These are phyloP conservation scores for Candolleomyces efflorescens DNA, from an alignment of 768 basidiomycete species.

Conservation along the genomic window DNA sequence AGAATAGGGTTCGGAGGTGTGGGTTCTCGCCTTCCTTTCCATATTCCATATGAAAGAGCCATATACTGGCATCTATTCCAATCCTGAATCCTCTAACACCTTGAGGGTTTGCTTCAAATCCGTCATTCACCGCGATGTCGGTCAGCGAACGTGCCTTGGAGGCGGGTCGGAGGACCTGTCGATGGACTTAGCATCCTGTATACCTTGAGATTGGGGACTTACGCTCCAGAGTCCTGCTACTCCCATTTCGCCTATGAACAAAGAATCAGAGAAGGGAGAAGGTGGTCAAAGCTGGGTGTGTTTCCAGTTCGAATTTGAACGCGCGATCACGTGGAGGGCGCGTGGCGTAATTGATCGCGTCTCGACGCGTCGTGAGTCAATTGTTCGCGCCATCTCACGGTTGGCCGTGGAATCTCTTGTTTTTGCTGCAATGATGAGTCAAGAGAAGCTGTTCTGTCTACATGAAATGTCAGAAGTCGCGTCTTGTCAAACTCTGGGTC, in stretches of 20 bases:
- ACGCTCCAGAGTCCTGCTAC: slow-evolving; percentile 51
- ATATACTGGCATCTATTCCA: slow-evolving; percentile 86
- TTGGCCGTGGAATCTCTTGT: too few relatives aligned
- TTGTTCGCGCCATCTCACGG: too few relatives aligned
- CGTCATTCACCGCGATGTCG: slow-evolving; percentile 68
- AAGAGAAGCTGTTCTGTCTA: too few relatives aligned
- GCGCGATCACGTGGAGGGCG: neutral
- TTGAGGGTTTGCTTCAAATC: slow-evolving; percentile 63
- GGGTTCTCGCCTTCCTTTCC: slow-evolving; percentile 84
- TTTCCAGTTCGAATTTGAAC: neutral
- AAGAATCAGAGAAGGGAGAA: neutral
- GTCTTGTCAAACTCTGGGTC: too few relatives aligned
- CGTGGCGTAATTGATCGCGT: neutral
- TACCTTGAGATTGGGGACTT: slow-evolving; percentile 11
- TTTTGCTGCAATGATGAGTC: too few relatives aligned
- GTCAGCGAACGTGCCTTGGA: slow-evolving; percentile 71
- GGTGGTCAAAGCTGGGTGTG: neutral
- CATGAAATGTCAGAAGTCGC: too few relatives aligned
- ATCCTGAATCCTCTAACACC: slow-evolving; percentile 71
- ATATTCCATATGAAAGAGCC: slow-evolving; percentile 78
- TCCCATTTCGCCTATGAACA: slow-evolving; percentile 29
- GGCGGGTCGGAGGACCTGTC: slow-evolving; percentile 66
- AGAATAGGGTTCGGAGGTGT: slow-evolving; percentile 77
- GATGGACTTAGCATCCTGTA: slow-evolving; percentile 1
- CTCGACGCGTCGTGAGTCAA: too few relatives aligned